Conservation (phyloP, 345 rosid species). For the Bruguiera parviflora region DNA sequence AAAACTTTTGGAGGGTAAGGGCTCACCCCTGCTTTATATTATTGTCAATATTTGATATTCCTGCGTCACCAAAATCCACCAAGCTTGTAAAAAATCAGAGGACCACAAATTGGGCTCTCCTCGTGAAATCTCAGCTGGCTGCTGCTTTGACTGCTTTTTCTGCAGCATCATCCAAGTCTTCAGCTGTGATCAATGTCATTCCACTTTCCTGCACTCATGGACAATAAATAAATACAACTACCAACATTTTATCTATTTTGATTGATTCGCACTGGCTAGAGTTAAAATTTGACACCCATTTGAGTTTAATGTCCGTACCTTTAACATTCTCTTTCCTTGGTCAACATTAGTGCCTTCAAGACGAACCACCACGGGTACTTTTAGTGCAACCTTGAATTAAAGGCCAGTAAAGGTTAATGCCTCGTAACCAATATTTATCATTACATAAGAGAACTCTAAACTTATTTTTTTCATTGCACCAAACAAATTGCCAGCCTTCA, state of each 20-base stretch:
- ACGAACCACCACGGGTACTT: conserved; percentile 91
- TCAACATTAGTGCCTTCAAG: conserved; percentile 67
- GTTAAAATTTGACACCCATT: too few relatives aligned
- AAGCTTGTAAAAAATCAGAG: not conserved
- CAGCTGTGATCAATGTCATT: conserved; percentile 83
- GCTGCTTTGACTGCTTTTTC: conserved; percentile 79
- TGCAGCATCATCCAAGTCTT: conserved; percentile 96
- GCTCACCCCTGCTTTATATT: conserved; percentile 6
- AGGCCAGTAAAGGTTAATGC: not conserved
- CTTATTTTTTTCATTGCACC: too few relatives aligned
- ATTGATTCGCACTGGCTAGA: too few relatives aligned
- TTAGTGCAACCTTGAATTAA: conserved; percentile 61
- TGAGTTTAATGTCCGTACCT: conserved; percentile 26
- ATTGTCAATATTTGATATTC: conserved; percentile 6
- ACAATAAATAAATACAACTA: not conserved
- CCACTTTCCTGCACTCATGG: conserved; percentile 74
- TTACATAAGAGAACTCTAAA: too few relatives aligned
- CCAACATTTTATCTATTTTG: too few relatives aligned
- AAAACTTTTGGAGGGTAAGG: not conserved
- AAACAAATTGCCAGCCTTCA: too few relatives aligned
- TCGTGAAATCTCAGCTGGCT: conserved; percentile 11
- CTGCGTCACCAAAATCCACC: conserved; percentile 4
- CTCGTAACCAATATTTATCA: too few relatives aligned
- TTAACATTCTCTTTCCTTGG: conserved; percentile 89
- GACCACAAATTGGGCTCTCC: not conserved